Conservation (phyloP, 2,329 filamentous ascomycete species). For the Alternaria burnsii region DNA sequence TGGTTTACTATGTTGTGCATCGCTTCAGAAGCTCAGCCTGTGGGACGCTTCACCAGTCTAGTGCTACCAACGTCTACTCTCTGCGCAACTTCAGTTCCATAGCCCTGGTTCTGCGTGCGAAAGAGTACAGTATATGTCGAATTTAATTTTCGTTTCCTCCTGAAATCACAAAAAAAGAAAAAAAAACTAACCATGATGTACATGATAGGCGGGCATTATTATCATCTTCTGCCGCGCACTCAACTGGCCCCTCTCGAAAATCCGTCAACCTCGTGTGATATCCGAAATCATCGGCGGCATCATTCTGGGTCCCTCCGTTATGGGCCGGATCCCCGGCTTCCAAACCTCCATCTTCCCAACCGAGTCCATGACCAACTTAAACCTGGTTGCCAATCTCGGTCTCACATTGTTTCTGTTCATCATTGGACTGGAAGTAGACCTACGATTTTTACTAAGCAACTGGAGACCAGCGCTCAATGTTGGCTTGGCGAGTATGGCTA, state of each 20-base stretch:
- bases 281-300: constrained; percentile 87
- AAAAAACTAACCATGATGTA: background rate
- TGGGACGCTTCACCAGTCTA: background rate
- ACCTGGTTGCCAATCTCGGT: constrained; percentile 81
- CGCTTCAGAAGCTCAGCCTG: background rate
- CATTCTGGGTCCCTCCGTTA: constrained; percentile 83
- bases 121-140: no score
- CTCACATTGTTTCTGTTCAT: constrained; percentile 87
- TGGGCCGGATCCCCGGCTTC: constrained; percentile 87
- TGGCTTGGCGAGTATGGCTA: constrained; percentile 77
- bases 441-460: constrained; percentile 78
- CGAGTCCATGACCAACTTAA: constrained; percentile 77
- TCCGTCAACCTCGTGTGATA: constrained; percentile 83
- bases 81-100: background rate
- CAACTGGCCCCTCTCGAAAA: constrained; percentile 78
- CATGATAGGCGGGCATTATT: constrained; percentile 70
- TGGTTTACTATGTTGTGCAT: background rate
- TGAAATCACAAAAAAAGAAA: background rate
- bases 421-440: constrained; percentile 85
- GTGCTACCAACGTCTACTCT: background rate
- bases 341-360: constrained; percentile 77
- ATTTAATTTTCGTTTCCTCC: background rate
- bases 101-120: background rate
- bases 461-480: constrained; percentile 83
- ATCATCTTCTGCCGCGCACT: constrained; percentile 77